Evolutionary conservation across 176 grass and related monocot genomes (phyloP).

Genomic region (Ampelocalamus luodianensis): DNA sequence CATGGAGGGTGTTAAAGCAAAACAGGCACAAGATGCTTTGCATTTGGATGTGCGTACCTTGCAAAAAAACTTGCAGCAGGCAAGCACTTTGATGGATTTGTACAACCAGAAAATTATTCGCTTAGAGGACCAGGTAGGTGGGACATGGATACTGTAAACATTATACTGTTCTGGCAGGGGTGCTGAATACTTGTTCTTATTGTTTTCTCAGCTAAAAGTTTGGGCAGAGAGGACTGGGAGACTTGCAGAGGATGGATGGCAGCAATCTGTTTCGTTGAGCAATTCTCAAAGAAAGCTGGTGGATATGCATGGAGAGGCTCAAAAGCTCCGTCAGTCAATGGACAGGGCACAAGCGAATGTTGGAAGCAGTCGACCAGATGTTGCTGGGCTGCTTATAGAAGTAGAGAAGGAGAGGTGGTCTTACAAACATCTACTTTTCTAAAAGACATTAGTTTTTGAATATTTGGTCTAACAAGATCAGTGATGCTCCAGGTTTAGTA

Average conservation of each 20-base stretch:
- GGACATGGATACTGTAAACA: slow-evolving; percentile 20
- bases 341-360: slow-evolving; percentile 54
- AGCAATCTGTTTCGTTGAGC: slow-evolving; percentile 51
- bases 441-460: neutral
- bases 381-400: slow-evolving; percentile 69
- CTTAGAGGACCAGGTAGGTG: slow-evolving; percentile 74
- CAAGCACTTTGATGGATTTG: slow-evolving; percentile 59
- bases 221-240: slow-evolving; percentile 66
- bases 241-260: slow-evolving; percentile 67
- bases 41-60: slow-evolving; percentile 54
- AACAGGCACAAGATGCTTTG: slow-evolving; percentile 63
- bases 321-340: slow-evolving; percentile 54
- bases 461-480: slow-evolving; percentile 1
- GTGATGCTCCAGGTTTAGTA: slow-evolving; percentile 68
- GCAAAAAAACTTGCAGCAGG: slow-evolving; percentile 61
- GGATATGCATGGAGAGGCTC: slow-evolving; percentile 57
- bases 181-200: slow-evolving; percentile 24
- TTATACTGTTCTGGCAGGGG: neutral
- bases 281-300: slow-evolving; percentile 65
- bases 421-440: neutral
- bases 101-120: slow-evolving; percentile 64
- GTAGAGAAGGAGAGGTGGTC: slow-evolving; percentile 88
- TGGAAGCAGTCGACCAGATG: slow-evolving; percentile 56
- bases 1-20: slow-evolving; percentile 76
- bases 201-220: slow-evolving; percentile 62